phyloP scores from a whole-genome alignment of 1,284 basidiomycete species.

The Mycosarcoma mackinlayi region DNA sequence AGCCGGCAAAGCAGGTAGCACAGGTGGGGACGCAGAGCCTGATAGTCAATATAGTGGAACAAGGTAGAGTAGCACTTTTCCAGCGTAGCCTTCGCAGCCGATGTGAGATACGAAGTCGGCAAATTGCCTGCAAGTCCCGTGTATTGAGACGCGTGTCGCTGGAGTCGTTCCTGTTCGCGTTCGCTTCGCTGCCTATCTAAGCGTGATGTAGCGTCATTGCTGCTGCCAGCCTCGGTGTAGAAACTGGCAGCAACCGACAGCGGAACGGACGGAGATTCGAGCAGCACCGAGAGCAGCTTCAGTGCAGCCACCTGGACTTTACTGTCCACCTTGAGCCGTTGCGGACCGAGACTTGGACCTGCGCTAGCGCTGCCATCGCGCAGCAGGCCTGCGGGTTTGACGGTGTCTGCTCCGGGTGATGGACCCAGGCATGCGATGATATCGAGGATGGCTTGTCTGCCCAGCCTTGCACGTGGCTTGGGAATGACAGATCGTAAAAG shows the following conservation, averaged over 20 bases:
- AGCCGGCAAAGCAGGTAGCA: slow-evolving; percentile 52
- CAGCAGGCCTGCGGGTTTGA: slow-evolving; percentile 28
- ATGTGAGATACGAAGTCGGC: slow-evolving; percentile 45
- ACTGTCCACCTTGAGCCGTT: slow-evolving; percentile 37
- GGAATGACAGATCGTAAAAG: slow-evolving; percentile 42
- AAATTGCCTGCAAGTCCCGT: slow-evolving; percentile 22
- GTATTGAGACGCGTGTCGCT: slow-evolving; percentile 34
- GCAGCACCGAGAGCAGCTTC: slow-evolving; percentile 40
- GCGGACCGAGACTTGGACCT: slow-evolving; percentile 24
- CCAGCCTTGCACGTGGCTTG: slow-evolving; percentile 22
- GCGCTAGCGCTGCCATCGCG: slow-evolving; percentile 7
- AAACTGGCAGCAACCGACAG: slow-evolving; percentile 35
- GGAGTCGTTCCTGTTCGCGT: slow-evolving; percentile 25
- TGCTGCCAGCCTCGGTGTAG: slow-evolving; percentile 10
- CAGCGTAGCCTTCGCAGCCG: slow-evolving; percentile 32
- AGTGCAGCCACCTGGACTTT: slow-evolving; percentile 44
- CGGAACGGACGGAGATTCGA: slow-evolving; percentile 40
- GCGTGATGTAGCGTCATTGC: not conserved
- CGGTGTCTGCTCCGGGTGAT: slow-evolving; percentile 27
- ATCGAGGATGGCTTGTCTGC: slow-evolving; percentile 33
- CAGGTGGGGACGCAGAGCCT: slow-evolving; percentile 43
- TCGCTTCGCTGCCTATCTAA: slow-evolving; percentile 17
- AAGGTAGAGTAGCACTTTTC: slow-evolving; percentile 49
- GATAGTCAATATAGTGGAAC: slow-evolving; percentile 58
- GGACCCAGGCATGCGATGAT: slow-evolving; percentile 38